Evolutionary conservation across 2,329 filamentous ascomycete genomes (phyloP).

Genomic region (Ophiostoma sp.): DNA sequence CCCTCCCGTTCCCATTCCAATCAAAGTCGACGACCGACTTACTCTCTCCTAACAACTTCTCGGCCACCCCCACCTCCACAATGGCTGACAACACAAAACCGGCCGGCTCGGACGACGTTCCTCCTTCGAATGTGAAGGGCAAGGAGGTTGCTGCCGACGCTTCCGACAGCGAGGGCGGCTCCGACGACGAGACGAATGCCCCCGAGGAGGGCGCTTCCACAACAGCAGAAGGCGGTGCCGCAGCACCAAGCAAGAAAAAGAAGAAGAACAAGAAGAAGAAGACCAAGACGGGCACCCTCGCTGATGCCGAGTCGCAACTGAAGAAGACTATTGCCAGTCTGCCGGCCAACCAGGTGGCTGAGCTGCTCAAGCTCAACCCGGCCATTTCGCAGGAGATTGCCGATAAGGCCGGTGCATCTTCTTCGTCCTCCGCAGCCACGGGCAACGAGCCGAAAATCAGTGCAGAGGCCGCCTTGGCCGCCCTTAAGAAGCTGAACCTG

Average conservation of each 20-base stretch:
- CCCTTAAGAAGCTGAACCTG: slow-evolving; percentile 64
- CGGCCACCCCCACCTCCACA: background rate
- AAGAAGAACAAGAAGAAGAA: slow-evolving; percentile 67
- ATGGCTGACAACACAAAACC: slow-evolving; percentile 21
- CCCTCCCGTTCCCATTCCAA: background rate
- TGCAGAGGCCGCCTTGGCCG: slow-evolving; percentile 47
- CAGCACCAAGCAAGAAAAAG: slow-evolving; percentile 53
- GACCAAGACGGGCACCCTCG: slow-evolving; percentile 47
- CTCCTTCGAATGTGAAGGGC: slow-evolving; percentile 43
- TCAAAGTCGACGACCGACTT: background rate
- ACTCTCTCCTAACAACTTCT: background rate
- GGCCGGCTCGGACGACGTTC: slow-evolving; percentile 13
- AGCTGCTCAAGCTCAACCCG: slow-evolving; percentile 72
- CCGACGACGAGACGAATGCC: slow-evolving; percentile 36
- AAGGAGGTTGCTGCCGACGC: slow-evolving; percentile 46
- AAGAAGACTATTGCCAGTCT: slow-evolving; percentile 56
- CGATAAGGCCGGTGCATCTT: background rate
- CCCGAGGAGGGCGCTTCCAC: background rate
- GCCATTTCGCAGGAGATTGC: slow-evolving; percentile 63
- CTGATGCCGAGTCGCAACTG: slow-evolving; percentile 43
- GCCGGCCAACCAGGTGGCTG: slow-evolving; percentile 58
- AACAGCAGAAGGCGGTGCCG: background rate
- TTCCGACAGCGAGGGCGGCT: slow-evolving; percentile 50
- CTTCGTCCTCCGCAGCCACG: slow-evolving; percentile 3
- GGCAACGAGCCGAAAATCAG: slow-evolving; percentile 34